A percentile compares a stretch with the other conserved stretches of the same genome.
Conservation (phyloP, 2,329 filamentous ascomycete species). For the Penicillium oxalicum region DNA sequence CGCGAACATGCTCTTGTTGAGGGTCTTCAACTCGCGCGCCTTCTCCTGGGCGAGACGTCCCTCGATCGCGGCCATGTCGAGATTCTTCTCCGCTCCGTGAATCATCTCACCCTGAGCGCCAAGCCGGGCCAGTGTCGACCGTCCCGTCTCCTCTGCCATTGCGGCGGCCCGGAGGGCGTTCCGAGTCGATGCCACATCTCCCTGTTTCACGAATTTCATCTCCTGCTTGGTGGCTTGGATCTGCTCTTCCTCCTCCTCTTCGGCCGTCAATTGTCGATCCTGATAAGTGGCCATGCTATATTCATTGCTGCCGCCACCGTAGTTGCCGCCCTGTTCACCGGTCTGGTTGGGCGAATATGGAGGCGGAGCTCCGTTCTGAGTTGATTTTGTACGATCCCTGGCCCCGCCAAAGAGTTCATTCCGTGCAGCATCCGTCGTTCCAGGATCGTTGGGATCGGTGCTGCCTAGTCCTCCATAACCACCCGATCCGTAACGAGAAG, state of each 20-base stretch:
- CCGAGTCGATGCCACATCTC: slow-evolving; percentile 65
- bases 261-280: slow-evolving; percentile 71
- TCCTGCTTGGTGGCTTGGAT: slow-evolving; percentile 67
- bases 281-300: slow-evolving; percentile 48
- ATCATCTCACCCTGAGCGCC: slow-evolving; percentile 74
- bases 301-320: slow-evolving; percentile 32
- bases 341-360: slow-evolving; percentile 18
- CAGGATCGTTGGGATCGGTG: slow-evolving; percentile 45
- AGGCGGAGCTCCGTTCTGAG: slow-evolving; percentile 19
- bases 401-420: slow-evolving; percentile 57
- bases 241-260: slow-evolving; percentile 70
- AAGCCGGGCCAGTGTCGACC: slow-evolving; percentile 65
- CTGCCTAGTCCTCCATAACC: slow-evolving; percentile 54
- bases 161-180: slow-evolving; percentile 64
- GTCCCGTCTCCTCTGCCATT: slow-evolving; percentile 64
- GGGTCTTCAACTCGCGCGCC: slow-evolving; percentile 72
- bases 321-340: slow-evolving; percentile 18
- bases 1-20: slow-evolving; percentile 89
- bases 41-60: slow-evolving; percentile 72
- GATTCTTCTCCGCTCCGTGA: slow-evolving; percentile 73
- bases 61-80: slow-evolving; percentile 72
- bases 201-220: slow-evolving; percentile 69
- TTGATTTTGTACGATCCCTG: slow-evolving; percentile 44
- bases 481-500: slow-evolving; percentile 44
- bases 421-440: slow-evolving; percentile 48